Evolutionary conservation across 2,329 filamentous ascomycete genomes (phyloP), one percentile per base, ranked within the genome.

Genomic region (Colletotrichum sp.): DNA sequence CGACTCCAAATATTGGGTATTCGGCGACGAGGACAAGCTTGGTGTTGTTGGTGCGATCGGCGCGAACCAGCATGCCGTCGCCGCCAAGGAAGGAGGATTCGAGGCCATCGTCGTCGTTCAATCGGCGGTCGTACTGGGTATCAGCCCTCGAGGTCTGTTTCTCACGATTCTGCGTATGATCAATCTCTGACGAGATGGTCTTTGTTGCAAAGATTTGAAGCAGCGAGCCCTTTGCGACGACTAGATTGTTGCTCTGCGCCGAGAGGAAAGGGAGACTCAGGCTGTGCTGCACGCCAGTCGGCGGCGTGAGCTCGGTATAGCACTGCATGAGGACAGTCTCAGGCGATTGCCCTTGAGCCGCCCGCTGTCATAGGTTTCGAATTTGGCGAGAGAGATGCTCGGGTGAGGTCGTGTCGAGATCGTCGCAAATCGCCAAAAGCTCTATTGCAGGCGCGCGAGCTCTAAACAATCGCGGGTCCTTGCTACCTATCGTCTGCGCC

Each of bases 301-400:
- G 96, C 88, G 96, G 95, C 85, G 95, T 93, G 84, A 99, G 90
- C 90, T 99, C 97, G 83, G 95, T 96, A 88, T 99, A 99, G 90
- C 95, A 98, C 92, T 99, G 96, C 96, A 99, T 99, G 64, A 79
- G 79, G 78, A 81, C 83, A 80, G 80, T 78, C 81, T 80, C 85
- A 86, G 76, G 71, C 74, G 67, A 74, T 73, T 69, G 74, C 74
- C 74, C 71, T 59, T 52, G 18, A 24, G 16, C 34, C 49, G 49
- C 64, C 49, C 30, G n/a, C 57, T 69, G n/a, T 74, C 74, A 76
- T 76, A 64, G 39, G 65, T 76, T 69, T 76, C 21, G 16, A 59
- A n/a, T 44, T 21, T 21, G 44, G 44, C 44, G n/a, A 24, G 26
- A 18, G 49, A 30, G 52, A 63, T 60, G n/a, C 49, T 49, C 16